Base-by-base conservation (phyloP, 2,329 filamentous ascomycete species). In the Colletotrichum nymphaeae region DNA sequence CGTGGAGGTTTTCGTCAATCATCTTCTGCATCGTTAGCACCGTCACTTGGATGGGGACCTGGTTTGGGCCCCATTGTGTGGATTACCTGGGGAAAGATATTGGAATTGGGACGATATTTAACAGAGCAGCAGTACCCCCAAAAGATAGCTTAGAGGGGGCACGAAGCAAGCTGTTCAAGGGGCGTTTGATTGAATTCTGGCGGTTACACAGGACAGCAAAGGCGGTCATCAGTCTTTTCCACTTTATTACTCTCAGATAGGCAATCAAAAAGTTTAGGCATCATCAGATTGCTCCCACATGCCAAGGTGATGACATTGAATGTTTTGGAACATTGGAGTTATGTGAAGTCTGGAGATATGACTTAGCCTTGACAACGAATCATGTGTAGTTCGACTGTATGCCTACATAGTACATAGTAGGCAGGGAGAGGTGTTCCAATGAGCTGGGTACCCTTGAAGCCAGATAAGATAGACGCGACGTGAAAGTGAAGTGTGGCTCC, bases 31-130 rank as follows among this genome's bases (percentile, higher is more conserved):
- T 74, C 68, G 52, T 72, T 53, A 35, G 58, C 56, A 63, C 56
- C 37, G 49, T 62, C 55, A 66, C 66, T 75, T 75, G 73, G 73
- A 75, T 75, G 73, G 35, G 62, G 70, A 75, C 70, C 70, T 60
- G 53, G 55, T 53, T 73, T 70, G 70, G 60, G 60, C 56, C 62
- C 69, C 70, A 52, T 28, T 63, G 56, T 62, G 67, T 63, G 72
- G 30, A 65, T 53, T 52, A 52, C 56, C 26, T 62, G 57, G 42
- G 52, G 60, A 60, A 55, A 49, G n/a, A 55, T 70, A 46, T 73
- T 73, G 67, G 62, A 58, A 28, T 53, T 60, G 53, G 55, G 60
- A 30, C 32, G 35, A 60, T 58, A 65, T 70, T 37, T 56, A 65
- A 37, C 37, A 37, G 26, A 28, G 32, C 53, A 58, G 9, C 56